These are phyloP conservation scores for Cucurbita maxima DNA, from an alignment of 306 rosid species.

Conservation along the genomic window DNA sequence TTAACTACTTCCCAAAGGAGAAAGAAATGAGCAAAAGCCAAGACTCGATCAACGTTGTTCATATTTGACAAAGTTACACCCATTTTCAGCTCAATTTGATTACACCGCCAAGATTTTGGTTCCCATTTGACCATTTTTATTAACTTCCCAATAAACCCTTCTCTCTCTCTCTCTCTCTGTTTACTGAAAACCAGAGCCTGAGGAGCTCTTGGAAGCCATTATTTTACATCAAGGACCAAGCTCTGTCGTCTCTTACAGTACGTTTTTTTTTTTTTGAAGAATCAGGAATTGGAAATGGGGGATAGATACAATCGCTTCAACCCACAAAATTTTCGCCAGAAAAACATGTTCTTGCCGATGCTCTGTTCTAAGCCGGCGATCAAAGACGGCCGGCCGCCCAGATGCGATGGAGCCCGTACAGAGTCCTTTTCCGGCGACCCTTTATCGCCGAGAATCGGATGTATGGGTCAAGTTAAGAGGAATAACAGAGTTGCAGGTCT, in stretches of 20 bases:
- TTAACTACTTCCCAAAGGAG: neutral
- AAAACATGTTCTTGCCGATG: constrained; percentile 64
- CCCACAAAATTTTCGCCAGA: constrained; percentile 14
- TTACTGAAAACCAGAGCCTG: too few species aligned
- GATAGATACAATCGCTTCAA: constrained; percentile 28
- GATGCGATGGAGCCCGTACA: neutral
- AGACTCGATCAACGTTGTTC: constrained; percentile 7
- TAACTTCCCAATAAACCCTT: constrained; percentile 3
- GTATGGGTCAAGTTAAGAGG: constrained; percentile 94
- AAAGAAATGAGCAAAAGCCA: neutral
- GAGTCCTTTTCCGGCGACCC: constrained; percentile 30
- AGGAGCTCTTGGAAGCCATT: neutral
- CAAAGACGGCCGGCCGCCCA: constrained; percentile 20
- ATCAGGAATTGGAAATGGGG: constrained; percentile 15
- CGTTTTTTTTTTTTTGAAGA: too few species aligned
- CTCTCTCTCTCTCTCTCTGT: neutral
- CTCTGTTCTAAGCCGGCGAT: constrained; percentile 59
- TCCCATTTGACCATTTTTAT: neutral
- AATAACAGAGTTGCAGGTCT: constrained; percentile 54
- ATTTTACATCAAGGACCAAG: neutral
- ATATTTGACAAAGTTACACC: constrained; percentile 28
- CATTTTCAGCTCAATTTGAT: neutral
- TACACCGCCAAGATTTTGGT: neutral
- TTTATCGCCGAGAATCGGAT: constrained; percentile 71
- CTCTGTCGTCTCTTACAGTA: constrained; percentile 4